Evolutionary conservation across 495 filamentous ascomycete genomes (phyloP).

Genomic region (Penicillium turbatum): DNA sequence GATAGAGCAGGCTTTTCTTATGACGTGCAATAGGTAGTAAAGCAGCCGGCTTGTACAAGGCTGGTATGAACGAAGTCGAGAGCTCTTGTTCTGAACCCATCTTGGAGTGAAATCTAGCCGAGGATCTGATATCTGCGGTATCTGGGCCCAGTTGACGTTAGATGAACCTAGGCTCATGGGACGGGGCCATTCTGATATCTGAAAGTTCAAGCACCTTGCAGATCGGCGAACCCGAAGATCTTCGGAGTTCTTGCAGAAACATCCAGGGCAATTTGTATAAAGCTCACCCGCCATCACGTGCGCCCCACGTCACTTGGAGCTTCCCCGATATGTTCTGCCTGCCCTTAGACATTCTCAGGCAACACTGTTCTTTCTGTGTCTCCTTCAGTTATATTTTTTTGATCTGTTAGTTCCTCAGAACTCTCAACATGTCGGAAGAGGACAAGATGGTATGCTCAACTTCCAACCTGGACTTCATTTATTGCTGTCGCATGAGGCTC

Average conservation of each 20-base stretch:
- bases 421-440: constrained; percentile 37
- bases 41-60: constrained; percentile 71
- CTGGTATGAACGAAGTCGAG: constrained; percentile 62
- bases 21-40: constrained; percentile 76
- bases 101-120: not conserved
- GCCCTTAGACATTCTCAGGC: constrained; percentile 24
- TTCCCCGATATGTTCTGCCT: constrained; percentile 25
- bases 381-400: not conserved
- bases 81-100: constrained; percentile 53
- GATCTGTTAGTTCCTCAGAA: not conserved
- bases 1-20: constrained; percentile 66
- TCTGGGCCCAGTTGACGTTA: not conserved
- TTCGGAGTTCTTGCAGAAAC: constrained; percentile 3
- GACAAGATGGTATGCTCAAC: constrained; percentile 35
- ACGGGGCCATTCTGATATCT: constrained; percentile 1
- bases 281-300: constrained; percentile 31
- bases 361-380: constrained; percentile 14
- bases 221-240: not conserved
- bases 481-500: constrained; percentile 17
- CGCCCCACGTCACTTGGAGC: constrained; percentile 39
- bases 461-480: not conserved
- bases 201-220: not conserved
- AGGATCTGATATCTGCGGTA: not conserved
- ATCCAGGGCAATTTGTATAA: constrained; percentile 20
- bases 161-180: not conserved